These are phyloP conservation scores for Streptanthus diversifolius DNA, from an alignment of 345 rosid species.

Conservation along the genomic window DNA sequence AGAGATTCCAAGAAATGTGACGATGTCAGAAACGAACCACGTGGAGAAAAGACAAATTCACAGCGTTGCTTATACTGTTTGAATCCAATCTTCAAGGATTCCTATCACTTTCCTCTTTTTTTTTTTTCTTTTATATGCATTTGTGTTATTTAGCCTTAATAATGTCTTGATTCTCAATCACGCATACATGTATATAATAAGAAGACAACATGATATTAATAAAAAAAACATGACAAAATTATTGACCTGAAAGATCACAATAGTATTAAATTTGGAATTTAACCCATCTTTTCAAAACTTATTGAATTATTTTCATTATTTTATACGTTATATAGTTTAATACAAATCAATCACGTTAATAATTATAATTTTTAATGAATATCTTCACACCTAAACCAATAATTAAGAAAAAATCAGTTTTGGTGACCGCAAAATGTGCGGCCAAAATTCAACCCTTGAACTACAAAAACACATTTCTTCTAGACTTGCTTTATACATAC, in stretches of 20 bases:
- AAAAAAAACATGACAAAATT: not conserved
- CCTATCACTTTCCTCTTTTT: constrained; percentile 3
- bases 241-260: not conserved
- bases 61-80: constrained; percentile 3
- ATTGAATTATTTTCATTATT: too few species aligned
- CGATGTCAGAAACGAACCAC: not conserved
- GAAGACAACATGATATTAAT: not conserved
- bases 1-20: not conserved
- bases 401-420: not conserved
- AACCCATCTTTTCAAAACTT: constrained; percentile 2
- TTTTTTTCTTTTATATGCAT: not conserved
- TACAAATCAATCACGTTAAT: not conserved
- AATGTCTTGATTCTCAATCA: not conserved
- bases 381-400: not conserved
- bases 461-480: not conserved
- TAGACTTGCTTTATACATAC: too few species aligned
- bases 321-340: not conserved
- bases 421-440: not conserved
- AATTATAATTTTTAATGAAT: not conserved
- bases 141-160: not conserved
- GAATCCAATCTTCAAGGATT: not conserved
- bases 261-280: not conserved
- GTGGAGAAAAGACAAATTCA: constrained; percentile 2
- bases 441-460: not conserved
- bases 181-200: not conserved